phyloP scores from a whole-genome alignment of 2,329 filamentous ascomycete species.

The Aspergillus japonicus region DNA sequence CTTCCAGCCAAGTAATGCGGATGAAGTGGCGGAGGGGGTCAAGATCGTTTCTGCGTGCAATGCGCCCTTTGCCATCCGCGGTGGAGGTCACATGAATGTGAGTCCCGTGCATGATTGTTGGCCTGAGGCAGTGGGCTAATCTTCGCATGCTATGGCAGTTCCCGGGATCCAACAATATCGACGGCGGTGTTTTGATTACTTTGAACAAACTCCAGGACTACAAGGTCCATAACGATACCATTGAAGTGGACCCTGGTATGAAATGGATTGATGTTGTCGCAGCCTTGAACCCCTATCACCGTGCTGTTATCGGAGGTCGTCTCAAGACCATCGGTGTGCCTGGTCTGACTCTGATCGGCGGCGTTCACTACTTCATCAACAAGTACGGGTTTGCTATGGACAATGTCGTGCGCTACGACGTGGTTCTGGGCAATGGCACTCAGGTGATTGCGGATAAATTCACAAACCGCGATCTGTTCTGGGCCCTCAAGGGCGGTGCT shows the following conservation, averaged over 20 bases:
- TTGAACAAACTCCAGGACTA: slow-evolving; percentile 23
- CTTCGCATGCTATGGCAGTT: slow-evolving; percentile 11
- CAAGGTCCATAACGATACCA: slow-evolving; percentile 22
- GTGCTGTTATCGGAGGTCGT: slow-evolving; percentile 33
- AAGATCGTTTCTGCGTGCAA: slow-evolving; percentile 19
- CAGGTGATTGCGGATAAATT: background rate
- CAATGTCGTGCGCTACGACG: slow-evolving; percentile 1
- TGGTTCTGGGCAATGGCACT: slow-evolving; percentile 5
- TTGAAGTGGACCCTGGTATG: slow-evolving; percentile 28
- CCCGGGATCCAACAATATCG: slow-evolving; percentile 32
- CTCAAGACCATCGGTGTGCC: slow-evolving; percentile 36
- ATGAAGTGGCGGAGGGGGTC: too few species aligned
- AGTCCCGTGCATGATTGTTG: background rate
- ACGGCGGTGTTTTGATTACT: slow-evolving; percentile 32
- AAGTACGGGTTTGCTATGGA: slow-evolving; percentile 34
- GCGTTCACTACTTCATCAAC: slow-evolving; percentile 33
- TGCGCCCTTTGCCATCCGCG: slow-evolving; percentile 54
- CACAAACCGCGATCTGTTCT: slow-evolving; percentile 1
- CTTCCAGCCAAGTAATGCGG: too few species aligned
- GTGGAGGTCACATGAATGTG: slow-evolving; percentile 51
- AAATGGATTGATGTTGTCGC: slow-evolving; percentile 33
- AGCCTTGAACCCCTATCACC: slow-evolving; percentile 25
- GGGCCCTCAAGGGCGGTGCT: slow-evolving; percentile 9
- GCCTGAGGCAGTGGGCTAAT: too few species aligned
- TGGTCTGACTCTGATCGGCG: slow-evolving; percentile 37